Evolutionary conservation across 208 protist species (phyloP).

Genomic region (Endotrypanum monterogeii): DNA sequence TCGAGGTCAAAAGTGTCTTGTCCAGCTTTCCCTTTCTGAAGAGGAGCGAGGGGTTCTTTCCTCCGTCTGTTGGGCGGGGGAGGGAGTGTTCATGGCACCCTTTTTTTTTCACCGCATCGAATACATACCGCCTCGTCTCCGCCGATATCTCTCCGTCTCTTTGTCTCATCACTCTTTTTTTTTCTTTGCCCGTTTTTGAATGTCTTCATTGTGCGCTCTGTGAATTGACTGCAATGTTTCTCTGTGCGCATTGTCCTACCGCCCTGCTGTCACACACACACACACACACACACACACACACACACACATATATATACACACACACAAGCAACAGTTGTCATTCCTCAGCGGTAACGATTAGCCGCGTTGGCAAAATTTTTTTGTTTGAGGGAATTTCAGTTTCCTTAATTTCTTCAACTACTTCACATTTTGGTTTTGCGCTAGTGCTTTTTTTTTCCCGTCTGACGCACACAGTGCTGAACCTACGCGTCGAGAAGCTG

Average conservation of each 20-base stretch:
- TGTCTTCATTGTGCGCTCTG: neutral
- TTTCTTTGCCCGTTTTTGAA: neutral
- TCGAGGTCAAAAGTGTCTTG: neutral
- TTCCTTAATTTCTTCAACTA: too few relatives aligned
- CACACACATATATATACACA: neutral
- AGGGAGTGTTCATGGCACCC: too few relatives aligned
- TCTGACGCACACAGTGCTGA: too few relatives aligned
- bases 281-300: constrained; percentile 5
- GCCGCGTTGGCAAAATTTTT: neutral
- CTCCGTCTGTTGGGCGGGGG: too few relatives aligned
- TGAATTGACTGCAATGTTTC: neutral
- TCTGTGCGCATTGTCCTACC: neutral
- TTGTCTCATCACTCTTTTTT: neutral
- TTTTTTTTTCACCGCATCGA: neutral
- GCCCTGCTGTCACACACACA: neutral
- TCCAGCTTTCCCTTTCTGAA: neutral
- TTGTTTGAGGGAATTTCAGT: too few relatives aligned
- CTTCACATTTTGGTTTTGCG: neutral
- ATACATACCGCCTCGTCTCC: neutral
- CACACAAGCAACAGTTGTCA: neutral
- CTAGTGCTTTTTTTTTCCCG: neutral
- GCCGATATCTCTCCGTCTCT: neutral
- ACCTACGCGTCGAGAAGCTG: neutral
- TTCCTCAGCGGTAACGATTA: neutral
- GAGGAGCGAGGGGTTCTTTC: too few relatives aligned